Evolutionary conservation across 192 early-diverging fungal species (phyloP), one percentile per base, ranked within the genome.

Genomic region (Mortierella claussenii): DNA sequence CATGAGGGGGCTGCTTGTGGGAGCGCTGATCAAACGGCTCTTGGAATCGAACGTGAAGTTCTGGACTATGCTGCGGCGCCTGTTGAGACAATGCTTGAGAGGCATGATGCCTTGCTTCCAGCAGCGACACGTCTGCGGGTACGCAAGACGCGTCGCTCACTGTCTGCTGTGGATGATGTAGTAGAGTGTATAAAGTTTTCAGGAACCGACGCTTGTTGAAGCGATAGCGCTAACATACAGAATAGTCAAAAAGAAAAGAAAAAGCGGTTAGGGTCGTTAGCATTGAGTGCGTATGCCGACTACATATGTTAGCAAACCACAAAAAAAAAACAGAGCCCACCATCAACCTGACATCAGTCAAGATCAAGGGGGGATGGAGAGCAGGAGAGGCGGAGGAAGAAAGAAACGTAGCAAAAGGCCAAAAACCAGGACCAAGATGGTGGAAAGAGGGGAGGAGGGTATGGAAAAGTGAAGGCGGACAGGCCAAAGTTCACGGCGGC

Each of bases 11-110:
- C 34, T 70, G 59, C 59, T 70, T 70, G 34, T 70, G 42, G 0
- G 44, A 24, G n/a, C 62, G 59, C 31, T 70, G 68, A 33, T 62
- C 52, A 33, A 70, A 70, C 0, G 61, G 51, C 13, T 71, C 59
- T 45, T 71, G 54, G 60, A 57, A 64, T 0, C 52, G 43, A 7
- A 58, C 69, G 12, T 71, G 68, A 12, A 45, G 55, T 17, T 55
- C 26, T n/a, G n/a, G n/a, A n/a, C n/a, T n/a, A 45, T 45, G 17
- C 32, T 27, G 23, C 12, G 55, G 3, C 28, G 48, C 21, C 4
- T 18, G 20, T 37, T 40, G 5, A 26, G n/a, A 24, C n/a, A 31
- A 4, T 26, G 37, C 9, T 44, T 3, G 24, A 21, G 28, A 0
- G 26, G 26, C 31, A 10, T 15, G 49, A 24, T 61, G 46, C 26